Evolutionary conservation across 495 filamentous ascomycete species (phyloP).

Genomic region (Cetradonia linearis): DNA sequence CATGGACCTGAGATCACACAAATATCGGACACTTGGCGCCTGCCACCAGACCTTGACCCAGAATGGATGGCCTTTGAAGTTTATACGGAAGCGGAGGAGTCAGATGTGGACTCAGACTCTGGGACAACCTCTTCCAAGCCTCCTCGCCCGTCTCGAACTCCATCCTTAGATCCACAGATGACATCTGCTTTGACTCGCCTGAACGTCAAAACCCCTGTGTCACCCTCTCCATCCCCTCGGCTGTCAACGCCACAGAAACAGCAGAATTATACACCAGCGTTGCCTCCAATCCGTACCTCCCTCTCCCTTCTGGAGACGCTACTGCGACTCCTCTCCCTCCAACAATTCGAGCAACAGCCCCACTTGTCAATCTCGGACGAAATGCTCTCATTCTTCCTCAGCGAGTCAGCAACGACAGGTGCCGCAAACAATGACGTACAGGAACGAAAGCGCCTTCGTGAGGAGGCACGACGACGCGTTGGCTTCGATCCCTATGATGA

Average conservation of each 20-base stretch:
- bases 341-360: slow-evolving; percentile 90
- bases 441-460: slow-evolving; percentile 56
- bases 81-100: slow-evolving; percentile 52
- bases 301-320: slow-evolving; percentile 92
- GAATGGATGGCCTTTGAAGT: slow-evolving; percentile 97
- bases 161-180: slow-evolving; percentile 33
- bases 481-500: slow-evolving; percentile 85
- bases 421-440: slow-evolving; percentile 63
- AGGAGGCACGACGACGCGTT: slow-evolving; percentile 64
- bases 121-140: slow-evolving; percentile 27
- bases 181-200: slow-evolving; percentile 35
- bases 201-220: slow-evolving; percentile 15
- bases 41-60: slow-evolving; percentile 74
- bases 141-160: slow-evolving; percentile 14
- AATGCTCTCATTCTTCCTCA: slow-evolving; percentile 85
- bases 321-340: slow-evolving; percentile 82
- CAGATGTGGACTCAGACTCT: slow-evolving; percentile 50
- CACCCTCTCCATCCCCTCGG: slow-evolving; percentile 33
- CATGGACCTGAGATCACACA: neutral
- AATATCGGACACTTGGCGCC: slow-evolving; percentile 42
- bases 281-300: slow-evolving; percentile 55
- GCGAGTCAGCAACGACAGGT: slow-evolving; percentile 62
- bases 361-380: slow-evolving; percentile 94
- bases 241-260: slow-evolving; percentile 32
- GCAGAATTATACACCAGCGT: slow-evolving; percentile 32